Percentiles rank a stretch among this genome's conserved stretches.
These are phyloP conservation scores for Ceriops decandra DNA, from an alignment of 345 rosid species.

Conservation along the genomic window DNA sequence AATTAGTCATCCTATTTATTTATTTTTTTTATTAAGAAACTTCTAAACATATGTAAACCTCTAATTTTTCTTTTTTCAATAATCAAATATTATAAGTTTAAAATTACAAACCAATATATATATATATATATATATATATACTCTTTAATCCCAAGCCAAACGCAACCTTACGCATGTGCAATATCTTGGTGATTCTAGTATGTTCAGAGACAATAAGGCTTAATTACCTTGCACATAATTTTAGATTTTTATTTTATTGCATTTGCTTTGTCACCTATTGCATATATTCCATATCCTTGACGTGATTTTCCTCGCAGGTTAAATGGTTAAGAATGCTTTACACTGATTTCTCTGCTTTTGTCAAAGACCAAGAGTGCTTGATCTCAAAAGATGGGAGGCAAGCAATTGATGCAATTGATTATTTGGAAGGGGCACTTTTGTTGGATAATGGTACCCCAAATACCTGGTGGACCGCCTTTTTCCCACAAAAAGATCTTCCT, in stretches of 20 bases:
- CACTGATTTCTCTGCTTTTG: conserved; percentile 20
- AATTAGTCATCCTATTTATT: no score
- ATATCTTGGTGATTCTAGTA: no score
- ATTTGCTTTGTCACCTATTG: neutral
- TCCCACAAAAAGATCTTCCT: conserved; percentile 6
- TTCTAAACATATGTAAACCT: no score
- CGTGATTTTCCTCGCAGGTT: conserved; percentile 9
- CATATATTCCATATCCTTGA: neutral
- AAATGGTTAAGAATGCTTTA: conserved; percentile 20
- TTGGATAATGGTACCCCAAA: conserved; percentile 26
- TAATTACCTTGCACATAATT: neutral
- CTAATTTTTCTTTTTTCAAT: no score
- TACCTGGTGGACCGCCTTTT: conserved; percentile 18
- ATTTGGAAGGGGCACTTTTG: conserved; percentile 24
- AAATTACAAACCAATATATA: no score
- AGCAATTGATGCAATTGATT: neutral
- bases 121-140: no score
- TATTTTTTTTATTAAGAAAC: no score
- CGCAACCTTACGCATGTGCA: no score
- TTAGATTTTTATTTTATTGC: neutral
- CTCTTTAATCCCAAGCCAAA: no score
- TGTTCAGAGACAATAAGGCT: neutral
- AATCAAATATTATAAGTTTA: no score
- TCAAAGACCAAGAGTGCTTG: conserved; percentile 18
- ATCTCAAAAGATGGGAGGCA: neutral